Percentiles rank a stretch among this genome's conserved stretches.
Conservation (phyloP, 2,329 filamentous ascomycete species). For the Fusarium musae region DNA sequence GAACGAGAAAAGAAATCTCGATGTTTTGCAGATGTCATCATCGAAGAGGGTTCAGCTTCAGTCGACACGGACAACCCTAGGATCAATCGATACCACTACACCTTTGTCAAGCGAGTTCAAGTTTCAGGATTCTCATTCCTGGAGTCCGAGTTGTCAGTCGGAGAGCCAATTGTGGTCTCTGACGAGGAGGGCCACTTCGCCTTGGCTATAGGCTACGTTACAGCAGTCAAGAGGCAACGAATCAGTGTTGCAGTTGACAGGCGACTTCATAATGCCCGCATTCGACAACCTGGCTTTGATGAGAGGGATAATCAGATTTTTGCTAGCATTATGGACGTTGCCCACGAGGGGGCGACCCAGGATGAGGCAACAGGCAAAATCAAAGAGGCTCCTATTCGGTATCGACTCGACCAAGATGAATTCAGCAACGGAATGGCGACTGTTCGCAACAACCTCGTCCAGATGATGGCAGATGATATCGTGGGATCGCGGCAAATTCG, state of each 20-base stretch:
- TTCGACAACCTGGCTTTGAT: slow-evolving; percentile 80
- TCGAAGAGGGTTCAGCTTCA: slow-evolving; percentile 79
- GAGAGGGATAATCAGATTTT: slow-evolving; percentile 84
- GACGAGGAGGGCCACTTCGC: slow-evolving; percentile 96
- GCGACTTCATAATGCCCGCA: slow-evolving; percentile 85
- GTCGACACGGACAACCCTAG: slow-evolving; percentile 78
- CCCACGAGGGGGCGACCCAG: slow-evolving; percentile 61
- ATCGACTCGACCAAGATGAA: slow-evolving; percentile 95
- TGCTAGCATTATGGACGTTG: slow-evolving; percentile 89
- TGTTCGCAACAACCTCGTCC: slow-evolving; percentile 91
- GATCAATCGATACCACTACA: slow-evolving; percentile 93
- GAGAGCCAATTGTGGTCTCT: slow-evolving; percentile 95
- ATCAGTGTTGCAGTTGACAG: slow-evolving; percentile 93
- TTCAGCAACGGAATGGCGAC: slow-evolving; percentile 98
- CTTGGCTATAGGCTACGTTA: slow-evolving; percentile 90
- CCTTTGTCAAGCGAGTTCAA: slow-evolving; percentile 77
- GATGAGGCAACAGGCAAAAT: slow-evolving; percentile 64
- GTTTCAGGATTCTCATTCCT: slow-evolving; percentile 80
- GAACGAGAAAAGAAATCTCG: slow-evolving; percentile 89
- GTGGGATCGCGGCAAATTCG: slow-evolving; percentile 79
- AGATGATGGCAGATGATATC: slow-evolving; percentile 85
- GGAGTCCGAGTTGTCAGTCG: slow-evolving; percentile 86
- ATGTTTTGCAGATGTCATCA: slow-evolving; percentile 88
- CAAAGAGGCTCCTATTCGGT: slow-evolving; percentile 69
- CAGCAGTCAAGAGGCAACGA: slow-evolving; percentile 76